A percentile compares a stretch with the other conserved stretches of the same genome.
Evolutionary conservation across 2,329 filamentous ascomycete species (phyloP).

Genomic region (Ceratocystis harringtonii): DNA sequence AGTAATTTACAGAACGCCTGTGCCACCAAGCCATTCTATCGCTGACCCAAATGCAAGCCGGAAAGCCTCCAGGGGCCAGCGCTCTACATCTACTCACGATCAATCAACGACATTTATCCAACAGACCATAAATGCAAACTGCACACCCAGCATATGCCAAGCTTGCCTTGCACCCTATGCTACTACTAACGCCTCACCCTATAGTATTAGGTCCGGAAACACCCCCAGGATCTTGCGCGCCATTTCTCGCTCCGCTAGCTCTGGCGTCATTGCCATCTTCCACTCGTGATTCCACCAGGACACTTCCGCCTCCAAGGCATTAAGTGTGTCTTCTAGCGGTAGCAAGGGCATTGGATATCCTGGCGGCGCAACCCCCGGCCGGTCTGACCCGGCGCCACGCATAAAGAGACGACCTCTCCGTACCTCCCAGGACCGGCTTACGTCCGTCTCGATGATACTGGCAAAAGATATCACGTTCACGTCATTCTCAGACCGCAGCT

Average conservation of each 20-base stretch:
- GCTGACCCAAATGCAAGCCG: no score
- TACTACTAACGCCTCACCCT: not conserved
- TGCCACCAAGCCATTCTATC: no score
- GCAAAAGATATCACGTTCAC: conserved; percentile 25
- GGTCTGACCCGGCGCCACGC: conserved; percentile 14
- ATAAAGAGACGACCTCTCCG: conserved; percentile 19
- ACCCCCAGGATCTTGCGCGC: not conserved
- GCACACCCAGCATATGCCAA: no score
- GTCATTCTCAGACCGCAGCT: conserved; percentile 26
- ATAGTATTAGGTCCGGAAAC: not conserved
- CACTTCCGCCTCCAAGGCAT: not conserved
- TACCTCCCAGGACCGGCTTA: conserved; percentile 20
- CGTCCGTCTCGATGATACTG: conserved; percentile 22
- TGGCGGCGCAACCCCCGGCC: conserved; percentile 1
- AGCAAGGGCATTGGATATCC: conserved; percentile 8
- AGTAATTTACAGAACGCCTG: no score
- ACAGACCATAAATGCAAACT: no score
- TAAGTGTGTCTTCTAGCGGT: not conserved
- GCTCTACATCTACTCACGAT: no score
- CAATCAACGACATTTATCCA: no score
- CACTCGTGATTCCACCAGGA: conserved; percentile 1
- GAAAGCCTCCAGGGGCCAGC: no score
- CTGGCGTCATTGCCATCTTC: not conserved
- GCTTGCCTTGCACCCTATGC: no score
- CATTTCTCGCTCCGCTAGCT: not conserved